Conservation (phyloP, 2,329 filamentous ascomycete genomes). For the Didymellaceae sp. region DNA sequence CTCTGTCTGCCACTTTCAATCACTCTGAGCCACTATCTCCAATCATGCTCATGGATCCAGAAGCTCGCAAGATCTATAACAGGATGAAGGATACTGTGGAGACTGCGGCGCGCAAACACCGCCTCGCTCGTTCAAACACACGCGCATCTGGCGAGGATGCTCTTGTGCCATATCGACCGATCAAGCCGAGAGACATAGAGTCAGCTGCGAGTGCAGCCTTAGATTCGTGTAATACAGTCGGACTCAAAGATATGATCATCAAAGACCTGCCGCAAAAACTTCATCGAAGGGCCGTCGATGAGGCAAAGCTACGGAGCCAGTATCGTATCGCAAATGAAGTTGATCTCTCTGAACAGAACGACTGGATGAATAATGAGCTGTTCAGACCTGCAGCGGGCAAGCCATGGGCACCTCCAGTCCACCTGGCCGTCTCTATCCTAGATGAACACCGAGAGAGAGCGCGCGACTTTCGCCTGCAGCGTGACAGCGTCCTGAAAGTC, state of each 20-base stretch:
- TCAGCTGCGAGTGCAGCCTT: neutral
- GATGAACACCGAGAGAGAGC: slow-evolving; percentile 25
- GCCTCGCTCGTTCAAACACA: slow-evolving; percentile 9
- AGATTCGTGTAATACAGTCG: neutral
- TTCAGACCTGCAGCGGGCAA: no score
- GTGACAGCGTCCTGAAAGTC: slow-evolving; percentile 11
- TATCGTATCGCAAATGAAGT: neutral
- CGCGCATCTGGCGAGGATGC: neutral
- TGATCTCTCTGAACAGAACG: slow-evolving; percentile 5
- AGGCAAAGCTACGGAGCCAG: neutral
- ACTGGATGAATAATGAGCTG: slow-evolving; percentile 13
- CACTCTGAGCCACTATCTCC: neutral
- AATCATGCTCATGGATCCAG: neutral
- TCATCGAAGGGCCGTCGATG: neutral
- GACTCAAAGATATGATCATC: neutral
- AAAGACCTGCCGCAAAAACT: slow-evolving; percentile 6
- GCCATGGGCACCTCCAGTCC: neutral
- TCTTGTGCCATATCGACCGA: neutral
- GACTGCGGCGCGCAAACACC: slow-evolving; percentile 13
- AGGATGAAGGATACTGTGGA: slow-evolving; percentile 1
- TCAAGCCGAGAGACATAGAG: slow-evolving; percentile 2
- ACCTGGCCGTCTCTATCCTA: slow-evolving; percentile 11
- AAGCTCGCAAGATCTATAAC: neutral
- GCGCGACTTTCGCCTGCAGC: slow-evolving; percentile 11
- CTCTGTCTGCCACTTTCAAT: neutral